Evolutionary conservation across 495 filamentous ascomycete genomes (phyloP).

Genomic region (Glonium stellatum): DNA sequence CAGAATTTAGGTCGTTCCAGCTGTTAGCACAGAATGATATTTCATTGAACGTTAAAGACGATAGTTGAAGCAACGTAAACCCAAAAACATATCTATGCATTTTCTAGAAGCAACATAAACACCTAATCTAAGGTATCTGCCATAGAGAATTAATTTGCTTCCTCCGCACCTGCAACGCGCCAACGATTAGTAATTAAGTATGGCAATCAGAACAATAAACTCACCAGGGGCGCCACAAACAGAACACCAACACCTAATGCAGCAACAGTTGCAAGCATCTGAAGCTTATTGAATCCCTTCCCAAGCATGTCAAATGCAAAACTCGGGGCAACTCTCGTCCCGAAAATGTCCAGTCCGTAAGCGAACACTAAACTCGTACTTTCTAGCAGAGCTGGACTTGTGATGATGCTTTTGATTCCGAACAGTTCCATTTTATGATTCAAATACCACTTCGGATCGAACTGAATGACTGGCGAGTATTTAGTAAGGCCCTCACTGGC

Average conservation of each 20-base stretch:
- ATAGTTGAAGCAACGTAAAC: not conserved
- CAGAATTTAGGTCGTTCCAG: not conserved
- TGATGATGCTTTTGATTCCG: conserved; percentile 64
- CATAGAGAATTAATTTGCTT: conserved; percentile 50
- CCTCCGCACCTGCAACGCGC: conserved; percentile 38
- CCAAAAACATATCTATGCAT: not conserved
- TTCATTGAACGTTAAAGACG: not conserved
- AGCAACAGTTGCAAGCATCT: conserved; percentile 73
- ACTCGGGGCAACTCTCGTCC: conserved; percentile 75
- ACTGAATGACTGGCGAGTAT: conserved; percentile 70
- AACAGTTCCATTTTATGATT: conserved; percentile 78
- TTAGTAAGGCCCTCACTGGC: conserved; percentile 73
- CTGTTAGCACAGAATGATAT: not conserved
- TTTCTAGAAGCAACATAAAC: not conserved
- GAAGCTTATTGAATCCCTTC: conserved; percentile 84
- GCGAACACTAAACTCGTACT: conserved; percentile 89
- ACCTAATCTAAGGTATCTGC: conserved; percentile 27
- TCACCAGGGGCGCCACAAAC: conserved; percentile 79
- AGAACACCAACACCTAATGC: conserved; percentile 67
- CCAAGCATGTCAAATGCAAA: conserved; percentile 85
- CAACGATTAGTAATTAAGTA: not conserved
- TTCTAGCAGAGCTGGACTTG: conserved; percentile 73
- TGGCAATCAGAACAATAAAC: conserved; percentile 18
- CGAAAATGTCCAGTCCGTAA: conserved; percentile 83
- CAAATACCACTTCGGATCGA: conserved; percentile 74